Conservation (phyloP, 2,329 filamentous ascomycete species). For the Exophiala spinifera region DNA sequence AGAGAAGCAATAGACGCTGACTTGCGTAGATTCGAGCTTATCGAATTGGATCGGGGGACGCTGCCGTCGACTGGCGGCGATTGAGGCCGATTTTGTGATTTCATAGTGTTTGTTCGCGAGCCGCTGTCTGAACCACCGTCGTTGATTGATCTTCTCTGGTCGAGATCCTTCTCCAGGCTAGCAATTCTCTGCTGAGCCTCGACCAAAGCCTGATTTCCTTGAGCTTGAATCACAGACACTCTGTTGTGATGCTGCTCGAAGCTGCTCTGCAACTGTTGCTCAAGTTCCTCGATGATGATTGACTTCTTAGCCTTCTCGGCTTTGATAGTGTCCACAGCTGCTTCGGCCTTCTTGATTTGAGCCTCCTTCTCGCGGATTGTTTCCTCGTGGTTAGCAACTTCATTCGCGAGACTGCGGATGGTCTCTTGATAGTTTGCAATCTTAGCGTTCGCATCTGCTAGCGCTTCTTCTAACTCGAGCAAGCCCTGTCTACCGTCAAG, state of each 20-base stretch:
- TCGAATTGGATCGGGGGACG: slow-evolving; percentile 56
- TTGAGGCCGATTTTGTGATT: slow-evolving; percentile 34
- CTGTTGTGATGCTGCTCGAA: slow-evolving; percentile 95
- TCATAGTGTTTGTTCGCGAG: slow-evolving; percentile 29
- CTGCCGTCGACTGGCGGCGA: slow-evolving; percentile 44
- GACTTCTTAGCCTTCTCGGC: slow-evolving; percentile 84
- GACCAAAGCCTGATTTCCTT: slow-evolving; percentile 71
- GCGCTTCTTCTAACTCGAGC: slow-evolving; percentile 32
- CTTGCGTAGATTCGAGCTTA: slow-evolving; percentile 74
- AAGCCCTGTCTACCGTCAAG: slow-evolving; percentile 24
- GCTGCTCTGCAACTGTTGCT: slow-evolving; percentile 92
- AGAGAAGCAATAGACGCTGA: slow-evolving; percentile 77
- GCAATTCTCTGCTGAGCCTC: slow-evolving; percentile 67
- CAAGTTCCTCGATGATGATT: slow-evolving; percentile 87
- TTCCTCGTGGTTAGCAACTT: slow-evolving; percentile 48
- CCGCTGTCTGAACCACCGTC: slow-evolving; percentile 43
- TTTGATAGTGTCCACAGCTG: slow-evolving; percentile 49
- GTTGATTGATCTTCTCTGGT: slow-evolving; percentile 42
- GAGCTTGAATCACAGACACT: slow-evolving; percentile 74
- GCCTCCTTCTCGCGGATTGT: slow-evolving; percentile 44
- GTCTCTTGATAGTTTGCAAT: slow-evolving; percentile 50
- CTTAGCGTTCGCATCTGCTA: slow-evolving; percentile 41
- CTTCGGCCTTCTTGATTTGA: slow-evolving; percentile 46
- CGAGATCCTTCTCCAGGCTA: slow-evolving; percentile 64
- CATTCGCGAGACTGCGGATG: slow-evolving; percentile 53